Evolutionary conservation across 2,329 filamentous ascomycete species (phyloP).

Genomic region (Pseudopyricularia javanii): DNA sequence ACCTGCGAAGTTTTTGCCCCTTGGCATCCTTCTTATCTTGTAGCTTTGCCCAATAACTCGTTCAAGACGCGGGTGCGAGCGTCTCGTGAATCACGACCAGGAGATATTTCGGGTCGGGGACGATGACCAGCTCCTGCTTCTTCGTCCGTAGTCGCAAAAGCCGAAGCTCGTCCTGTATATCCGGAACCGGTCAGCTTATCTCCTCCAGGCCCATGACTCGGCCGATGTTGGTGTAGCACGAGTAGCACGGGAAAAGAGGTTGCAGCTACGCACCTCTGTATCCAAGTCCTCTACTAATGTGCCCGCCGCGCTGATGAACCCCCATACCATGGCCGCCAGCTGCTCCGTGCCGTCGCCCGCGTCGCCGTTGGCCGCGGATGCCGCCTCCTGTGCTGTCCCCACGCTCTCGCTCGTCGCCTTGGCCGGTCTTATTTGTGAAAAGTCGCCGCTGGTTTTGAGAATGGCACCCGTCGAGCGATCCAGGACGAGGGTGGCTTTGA

Average conservation of each 20-base stretch:
- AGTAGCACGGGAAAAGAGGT: not conserved
- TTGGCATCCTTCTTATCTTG: not conserved
- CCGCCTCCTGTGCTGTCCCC: constrained; percentile 18
- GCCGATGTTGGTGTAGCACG: not conserved
- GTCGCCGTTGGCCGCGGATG: constrained; percentile 21
- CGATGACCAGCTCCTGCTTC: constrained; percentile 74
- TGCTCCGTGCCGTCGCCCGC: constrained; percentile 44
- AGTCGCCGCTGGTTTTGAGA: constrained; percentile 60
- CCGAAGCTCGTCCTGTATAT: constrained; percentile 57
- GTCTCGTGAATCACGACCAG: constrained; percentile 73
- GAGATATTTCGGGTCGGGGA: constrained; percentile 68
- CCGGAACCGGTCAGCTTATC: not conserved
- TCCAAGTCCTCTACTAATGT: constrained; percentile 62
- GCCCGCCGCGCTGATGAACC: constrained; percentile 58
- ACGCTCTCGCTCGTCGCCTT: constrained; percentile 1
- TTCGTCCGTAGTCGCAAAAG: constrained; percentile 67
- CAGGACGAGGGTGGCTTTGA: constrained; percentile 66
- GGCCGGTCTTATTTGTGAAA: constrained; percentile 42
- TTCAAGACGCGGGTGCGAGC: constrained; percentile 37
- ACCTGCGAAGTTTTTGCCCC: not conserved
- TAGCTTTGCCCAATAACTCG: not conserved
- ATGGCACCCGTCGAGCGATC: constrained; percentile 62
- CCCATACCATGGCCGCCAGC: constrained; percentile 65
- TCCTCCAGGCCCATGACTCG: not conserved
- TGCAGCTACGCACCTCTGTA: constrained; percentile 38